Conservation (phyloP, 768 basidiomycete genomes). For the Agaricus subrufescens region DNA sequence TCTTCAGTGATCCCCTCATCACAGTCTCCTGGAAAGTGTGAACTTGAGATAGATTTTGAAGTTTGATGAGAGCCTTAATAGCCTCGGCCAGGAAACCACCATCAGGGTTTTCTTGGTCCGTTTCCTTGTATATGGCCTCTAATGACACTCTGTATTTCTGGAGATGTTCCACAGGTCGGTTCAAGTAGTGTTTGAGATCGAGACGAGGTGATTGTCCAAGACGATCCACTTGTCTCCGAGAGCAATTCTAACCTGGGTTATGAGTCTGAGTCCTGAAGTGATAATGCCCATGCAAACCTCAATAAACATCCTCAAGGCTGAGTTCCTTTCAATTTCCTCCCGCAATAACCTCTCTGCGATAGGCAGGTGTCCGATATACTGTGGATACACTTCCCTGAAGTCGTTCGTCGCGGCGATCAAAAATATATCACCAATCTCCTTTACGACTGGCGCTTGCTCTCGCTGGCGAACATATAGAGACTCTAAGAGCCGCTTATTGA, state of each 20-base stretch:
- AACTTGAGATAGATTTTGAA: constrained; percentile 78
- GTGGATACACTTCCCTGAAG: constrained; percentile 81
- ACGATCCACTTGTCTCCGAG: constrained; percentile 35
- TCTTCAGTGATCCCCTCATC: constrained; percentile 73
- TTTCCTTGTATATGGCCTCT: constrained; percentile 84
- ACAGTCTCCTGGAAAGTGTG: constrained; percentile 89
- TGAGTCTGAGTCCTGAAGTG: not conserved
- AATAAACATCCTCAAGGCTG: constrained; percentile 78
- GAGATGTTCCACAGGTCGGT: constrained; percentile 74
- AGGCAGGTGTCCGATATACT: constrained; percentile 83
- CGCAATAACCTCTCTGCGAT: constrained; percentile 81
- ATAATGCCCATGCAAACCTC: constrained; percentile 47
- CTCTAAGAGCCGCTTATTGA: constrained; percentile 77
- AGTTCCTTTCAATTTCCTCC: constrained; percentile 80
- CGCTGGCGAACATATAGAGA: constrained; percentile 80
- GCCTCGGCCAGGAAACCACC: constrained; percentile 80
- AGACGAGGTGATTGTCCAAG: constrained; percentile 36
- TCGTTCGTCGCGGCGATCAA: constrained; percentile 74
- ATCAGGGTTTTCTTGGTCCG: constrained; percentile 76
- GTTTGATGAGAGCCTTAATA: constrained; percentile 74
- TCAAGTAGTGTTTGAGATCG: constrained; percentile 77
- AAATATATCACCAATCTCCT: constrained; percentile 85
- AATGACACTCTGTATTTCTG: constrained; percentile 82
- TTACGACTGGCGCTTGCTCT: constrained; percentile 80
- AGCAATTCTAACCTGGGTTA: constrained; percentile 32